phyloP scores from a whole-genome alignment of 371 early-diverging fungal genomes.

The Rhizopus delemar region DNA sequence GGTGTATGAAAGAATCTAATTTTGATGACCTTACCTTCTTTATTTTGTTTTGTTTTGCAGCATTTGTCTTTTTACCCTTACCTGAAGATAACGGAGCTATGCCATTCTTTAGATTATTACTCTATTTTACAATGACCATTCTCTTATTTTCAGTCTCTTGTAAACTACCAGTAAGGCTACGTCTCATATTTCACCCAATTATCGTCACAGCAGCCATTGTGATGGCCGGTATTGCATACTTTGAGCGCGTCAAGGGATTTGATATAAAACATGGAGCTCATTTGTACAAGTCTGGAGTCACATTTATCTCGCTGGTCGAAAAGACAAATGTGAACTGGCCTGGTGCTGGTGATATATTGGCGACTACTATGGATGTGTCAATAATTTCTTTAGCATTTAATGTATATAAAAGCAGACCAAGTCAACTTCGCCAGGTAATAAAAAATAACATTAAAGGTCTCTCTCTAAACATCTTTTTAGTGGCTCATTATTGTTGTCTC shows the following conservation, averaged over 20 bases:
- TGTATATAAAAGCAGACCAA: conserved; percentile 29
- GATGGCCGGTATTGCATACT: conserved; percentile 28
- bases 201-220: conserved; percentile 25
- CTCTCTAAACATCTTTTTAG: conserved; percentile 7
- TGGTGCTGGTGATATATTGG: conserved; percentile 34
- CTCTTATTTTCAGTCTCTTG: conserved; percentile 18
- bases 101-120: conserved; percentile 27
- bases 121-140: conserved; percentile 25
- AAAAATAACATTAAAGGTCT: not conserved
- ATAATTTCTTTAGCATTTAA: conserved; percentile 36
- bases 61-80: conserved; percentile 29
- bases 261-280: conserved; percentile 20
- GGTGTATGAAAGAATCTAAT: conserved; percentile 25
- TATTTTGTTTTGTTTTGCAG: conserved; percentile 21
- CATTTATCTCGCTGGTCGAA: conserved; percentile 22
- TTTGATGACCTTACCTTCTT: conserved; percentile 24
- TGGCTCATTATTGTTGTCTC: conserved; percentile 21
- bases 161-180: conserved; percentile 14
- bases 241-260: conserved; percentile 29
- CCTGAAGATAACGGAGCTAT: conserved; percentile 22
- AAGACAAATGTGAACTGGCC: conserved; percentile 34
- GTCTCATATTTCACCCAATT: conserved; percentile 29
- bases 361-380: conserved; percentile 30
- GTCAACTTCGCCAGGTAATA: conserved; percentile 20
- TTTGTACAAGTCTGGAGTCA: conserved; percentile 16